Base-by-base conservation (phyloP, 495 filamentous ascomycete genomes). In the Penicillium pancosmium region DNA sequence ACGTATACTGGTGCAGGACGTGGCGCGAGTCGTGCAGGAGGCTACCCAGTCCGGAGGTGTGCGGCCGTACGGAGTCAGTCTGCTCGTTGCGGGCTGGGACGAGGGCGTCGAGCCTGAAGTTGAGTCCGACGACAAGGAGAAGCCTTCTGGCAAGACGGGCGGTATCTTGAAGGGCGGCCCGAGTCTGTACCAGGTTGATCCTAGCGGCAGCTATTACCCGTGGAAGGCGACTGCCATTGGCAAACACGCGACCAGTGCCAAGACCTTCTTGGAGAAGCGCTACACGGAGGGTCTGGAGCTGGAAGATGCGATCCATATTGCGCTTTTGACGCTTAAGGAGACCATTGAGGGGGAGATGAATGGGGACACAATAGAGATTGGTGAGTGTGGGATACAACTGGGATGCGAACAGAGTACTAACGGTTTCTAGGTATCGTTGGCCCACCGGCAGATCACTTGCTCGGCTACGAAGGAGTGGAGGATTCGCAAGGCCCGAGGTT, bases 151-250 rank as follows among this genome's bases (percentile, higher is more conserved):
- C 49, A 97, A 97, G 84, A 97, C 93, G 16, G 94, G 94, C 15
- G 94, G 94, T 16, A 94, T 96, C 65, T 78, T 94, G 59, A 96
- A 96, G 81, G 94, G 95, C 35, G 94, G 94, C 11, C 94, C 94
- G 36, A 96, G 93, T 80, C 78, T 98, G 72, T 98, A 98, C 78
- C 94, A 98, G 79, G 94, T 98, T 55, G 94, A 98, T 78, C 94
- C 94, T 10, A 93, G 89, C 59, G 94, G 94, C 48, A 93, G 88
- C 71, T 97, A 98, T 69, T 98, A 97, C 76, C 94, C 94, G 21
- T 98, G 94, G 94, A 98, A 98, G 81, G 94, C 94, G 52, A 98
- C 95, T 61, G 94, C 94, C 44, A 98, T 98, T 69, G 94, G 95
- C 59, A 98, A 98, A 85, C 96, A 92, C 69, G 94, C 94, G 33